phyloP scores from a whole-genome alignment of 2,329 filamentous ascomycete genomes.

The Exophiala sp. region DNA sequence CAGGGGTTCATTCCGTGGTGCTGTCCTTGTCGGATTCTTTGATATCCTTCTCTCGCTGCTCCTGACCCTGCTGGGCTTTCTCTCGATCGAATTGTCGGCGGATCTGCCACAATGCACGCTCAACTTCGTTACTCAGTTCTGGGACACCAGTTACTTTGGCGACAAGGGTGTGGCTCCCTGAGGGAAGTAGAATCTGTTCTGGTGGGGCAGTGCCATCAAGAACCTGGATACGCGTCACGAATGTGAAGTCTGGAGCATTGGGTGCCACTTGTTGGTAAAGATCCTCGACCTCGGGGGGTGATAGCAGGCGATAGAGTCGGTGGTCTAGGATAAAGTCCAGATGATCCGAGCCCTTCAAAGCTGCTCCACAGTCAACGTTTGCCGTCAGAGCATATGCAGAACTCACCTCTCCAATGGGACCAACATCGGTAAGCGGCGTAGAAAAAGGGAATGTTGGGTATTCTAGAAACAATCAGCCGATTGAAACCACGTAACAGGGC shows the following conservation, averaged over 20 bases:
- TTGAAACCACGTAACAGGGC: not conserved
- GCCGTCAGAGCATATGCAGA: slow-evolving; percentile 27
- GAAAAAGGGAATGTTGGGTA: slow-evolving; percentile 95
- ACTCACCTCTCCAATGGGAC: slow-evolving; percentile 71
- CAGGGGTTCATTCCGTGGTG: not conserved
- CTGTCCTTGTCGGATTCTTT: slow-evolving; percentile 1
- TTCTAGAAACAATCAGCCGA: slow-evolving; percentile 44
- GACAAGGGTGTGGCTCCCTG: slow-evolving; percentile 51
- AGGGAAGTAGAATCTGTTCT: slow-evolving; percentile 43
- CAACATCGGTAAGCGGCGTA: slow-evolving; percentile 85
- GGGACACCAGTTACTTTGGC: slow-evolving; percentile 61
- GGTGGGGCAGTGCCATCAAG: slow-evolving; percentile 34
- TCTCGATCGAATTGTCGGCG: slow-evolving; percentile 35
- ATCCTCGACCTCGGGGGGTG: slow-evolving; percentile 64
- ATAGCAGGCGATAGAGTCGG: slow-evolving; percentile 59
- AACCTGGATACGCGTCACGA: slow-evolving; percentile 33
- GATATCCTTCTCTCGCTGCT: not conserved
- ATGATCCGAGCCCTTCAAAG: slow-evolving; percentile 76
- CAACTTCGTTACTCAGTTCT: slow-evolving; percentile 65
- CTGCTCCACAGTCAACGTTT: slow-evolving; percentile 35
- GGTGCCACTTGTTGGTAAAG: slow-evolving; percentile 56
- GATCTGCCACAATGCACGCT: slow-evolving; percentile 71
- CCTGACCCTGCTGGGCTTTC: not conserved
- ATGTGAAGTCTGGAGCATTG: slow-evolving; percentile 32
- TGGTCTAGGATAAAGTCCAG: slow-evolving; percentile 73